Percentiles rank a stretch among this genome's conserved stretches.
phyloP scores from a whole-genome alignment of 176 grass and related monocot genomes.

The Elaeis guineensis region DNA sequence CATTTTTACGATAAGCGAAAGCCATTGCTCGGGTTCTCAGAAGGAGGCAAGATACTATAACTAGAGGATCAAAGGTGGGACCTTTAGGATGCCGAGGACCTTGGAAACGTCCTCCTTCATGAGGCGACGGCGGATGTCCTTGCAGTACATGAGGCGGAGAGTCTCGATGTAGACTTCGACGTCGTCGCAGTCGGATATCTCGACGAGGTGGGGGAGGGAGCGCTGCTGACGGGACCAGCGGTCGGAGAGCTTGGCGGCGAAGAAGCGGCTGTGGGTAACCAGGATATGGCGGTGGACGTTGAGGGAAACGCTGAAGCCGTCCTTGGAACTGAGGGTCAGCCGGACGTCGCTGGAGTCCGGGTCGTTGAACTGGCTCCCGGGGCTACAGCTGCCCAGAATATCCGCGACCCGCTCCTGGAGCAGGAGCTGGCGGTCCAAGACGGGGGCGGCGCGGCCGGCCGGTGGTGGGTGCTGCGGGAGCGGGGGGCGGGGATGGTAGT shows the following conservation, averaged over 20 bases:
- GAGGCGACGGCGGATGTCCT: constrained; percentile 79
- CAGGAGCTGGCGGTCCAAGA: constrained; percentile 51
- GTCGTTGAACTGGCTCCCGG: constrained; percentile 90
- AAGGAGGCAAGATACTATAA: too few species aligned
- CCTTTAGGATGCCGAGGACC: constrained; percentile 94
- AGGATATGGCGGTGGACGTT: constrained; percentile 84
- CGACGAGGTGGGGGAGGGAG: constrained; percentile 80
- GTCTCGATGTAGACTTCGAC: constrained; percentile 91
- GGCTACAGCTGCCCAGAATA: constrained; percentile 78
- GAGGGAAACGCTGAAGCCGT: constrained; percentile 74
- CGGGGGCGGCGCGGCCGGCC: constrained; percentile 14
- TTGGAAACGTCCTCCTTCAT: constrained; percentile 90
- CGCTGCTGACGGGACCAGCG: constrained; percentile 97
- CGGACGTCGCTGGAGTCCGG: constrained; percentile 73
- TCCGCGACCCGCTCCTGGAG: constrained; percentile 81
- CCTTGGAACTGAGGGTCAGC: constrained; percentile 78
- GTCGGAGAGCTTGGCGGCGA: constrained; percentile 89
- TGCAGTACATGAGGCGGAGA: constrained; percentile 95
- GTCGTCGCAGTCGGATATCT: constrained; percentile 99
- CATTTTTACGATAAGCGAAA: too few species aligned
- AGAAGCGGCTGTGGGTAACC: constrained; percentile 91
- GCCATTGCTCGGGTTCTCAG: too few species aligned
- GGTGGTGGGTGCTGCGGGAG: neutral
- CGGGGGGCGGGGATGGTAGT: constrained; percentile 60
- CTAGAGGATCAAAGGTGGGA: neutral